Percentiles rank a stretch among this genome's conserved stretches.
Conservation (phyloP, 2,329 filamentous ascomycete species). For the Aspergillus hiratsukae region DNA sequence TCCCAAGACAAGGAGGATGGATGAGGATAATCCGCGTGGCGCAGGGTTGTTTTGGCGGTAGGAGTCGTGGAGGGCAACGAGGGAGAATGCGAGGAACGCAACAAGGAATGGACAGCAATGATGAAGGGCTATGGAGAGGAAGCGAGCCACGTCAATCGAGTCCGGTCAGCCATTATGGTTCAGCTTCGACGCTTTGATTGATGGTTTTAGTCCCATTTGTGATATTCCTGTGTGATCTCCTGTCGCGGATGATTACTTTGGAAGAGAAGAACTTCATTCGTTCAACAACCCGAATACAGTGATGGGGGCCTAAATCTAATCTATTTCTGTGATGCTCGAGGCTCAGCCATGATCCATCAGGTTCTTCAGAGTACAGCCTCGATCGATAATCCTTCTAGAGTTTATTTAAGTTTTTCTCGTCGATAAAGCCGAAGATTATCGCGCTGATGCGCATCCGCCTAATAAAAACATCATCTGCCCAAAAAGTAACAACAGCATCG, state of each 20-base stretch:
- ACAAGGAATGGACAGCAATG: not conserved
- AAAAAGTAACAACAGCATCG: not conserved
- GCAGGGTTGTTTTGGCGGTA: constrained; percentile 1
- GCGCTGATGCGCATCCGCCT: not conserved
- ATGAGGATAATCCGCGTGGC: constrained; percentile 4
- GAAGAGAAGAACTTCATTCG: not conserved
- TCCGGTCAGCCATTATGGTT: not conserved
- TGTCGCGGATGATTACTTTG: not conserved
- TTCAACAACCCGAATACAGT: not conserved
- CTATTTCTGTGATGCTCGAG: not conserved
- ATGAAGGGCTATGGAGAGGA: not conserved
- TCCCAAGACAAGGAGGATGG: not conserved
- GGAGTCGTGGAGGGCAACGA: constrained; percentile 8
- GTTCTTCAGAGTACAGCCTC: not conserved
- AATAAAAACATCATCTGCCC: not conserved
- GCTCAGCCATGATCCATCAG: not conserved
- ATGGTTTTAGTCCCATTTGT: not conserved
- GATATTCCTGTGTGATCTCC: too few species aligned
- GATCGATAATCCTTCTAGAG: not conserved
- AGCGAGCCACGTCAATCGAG: not conserved
- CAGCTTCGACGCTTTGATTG: not conserved
- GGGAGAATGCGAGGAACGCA: constrained; percentile 8
- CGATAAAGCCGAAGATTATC: not conserved
- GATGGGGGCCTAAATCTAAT: not conserved
- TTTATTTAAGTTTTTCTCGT: not conserved